Conservation (phyloP, 352 stramenopile species). For the Pythium grandisporangium region DNA sequence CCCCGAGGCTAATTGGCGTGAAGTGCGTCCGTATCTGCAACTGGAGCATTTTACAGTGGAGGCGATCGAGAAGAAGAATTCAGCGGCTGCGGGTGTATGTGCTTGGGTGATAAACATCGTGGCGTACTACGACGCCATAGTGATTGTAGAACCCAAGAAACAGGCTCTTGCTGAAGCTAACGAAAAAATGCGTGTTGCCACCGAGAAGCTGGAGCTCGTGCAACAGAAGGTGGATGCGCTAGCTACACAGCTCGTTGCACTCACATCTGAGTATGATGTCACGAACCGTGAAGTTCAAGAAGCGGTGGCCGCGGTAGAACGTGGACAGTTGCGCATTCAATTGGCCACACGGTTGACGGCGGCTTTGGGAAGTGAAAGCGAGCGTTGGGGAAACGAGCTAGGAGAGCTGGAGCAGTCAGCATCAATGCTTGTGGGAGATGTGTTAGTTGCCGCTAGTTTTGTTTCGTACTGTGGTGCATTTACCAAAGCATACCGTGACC, state of each 20-base stretch:
- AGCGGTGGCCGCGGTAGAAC: conserved; percentile 82
- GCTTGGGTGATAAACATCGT: conserved; percentile 90
- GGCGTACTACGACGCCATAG: conserved; percentile 91
- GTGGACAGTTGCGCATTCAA: conserved; percentile 84
- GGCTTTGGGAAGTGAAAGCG: conserved; percentile 91
- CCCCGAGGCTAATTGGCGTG: conserved; percentile 73
- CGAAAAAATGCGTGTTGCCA: conserved; percentile 78
- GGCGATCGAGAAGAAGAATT: conserved; percentile 80
- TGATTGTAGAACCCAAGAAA: conserved; percentile 92
- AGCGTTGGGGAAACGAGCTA: conserved; percentile 85
- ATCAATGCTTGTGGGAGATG: conserved; percentile 83
- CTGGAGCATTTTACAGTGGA: conserved; percentile 78
- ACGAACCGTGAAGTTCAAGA: conserved; percentile 87
- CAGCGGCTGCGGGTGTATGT: conserved; percentile 61
- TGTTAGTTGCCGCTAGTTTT: conserved; percentile 88
- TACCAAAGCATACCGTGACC: conserved; percentile 88
- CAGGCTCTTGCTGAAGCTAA: conserved; percentile 63
- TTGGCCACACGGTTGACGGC: conserved; percentile 88
- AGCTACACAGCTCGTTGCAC: conserved; percentile 73
- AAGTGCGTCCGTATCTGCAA: conserved; percentile 70
- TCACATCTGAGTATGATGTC: conserved; percentile 79
- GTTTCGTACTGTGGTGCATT: conserved; percentile 93
- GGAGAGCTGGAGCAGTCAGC: conserved; percentile 59
- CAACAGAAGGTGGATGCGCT: conserved; percentile 85
- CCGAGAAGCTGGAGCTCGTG: conserved; percentile 80